Percentiles rank a stretch among this genome's conserved stretches.
Conservation (phyloP, 2,329 filamentous ascomycete species). For the Aspergillus awamori region DNA sequence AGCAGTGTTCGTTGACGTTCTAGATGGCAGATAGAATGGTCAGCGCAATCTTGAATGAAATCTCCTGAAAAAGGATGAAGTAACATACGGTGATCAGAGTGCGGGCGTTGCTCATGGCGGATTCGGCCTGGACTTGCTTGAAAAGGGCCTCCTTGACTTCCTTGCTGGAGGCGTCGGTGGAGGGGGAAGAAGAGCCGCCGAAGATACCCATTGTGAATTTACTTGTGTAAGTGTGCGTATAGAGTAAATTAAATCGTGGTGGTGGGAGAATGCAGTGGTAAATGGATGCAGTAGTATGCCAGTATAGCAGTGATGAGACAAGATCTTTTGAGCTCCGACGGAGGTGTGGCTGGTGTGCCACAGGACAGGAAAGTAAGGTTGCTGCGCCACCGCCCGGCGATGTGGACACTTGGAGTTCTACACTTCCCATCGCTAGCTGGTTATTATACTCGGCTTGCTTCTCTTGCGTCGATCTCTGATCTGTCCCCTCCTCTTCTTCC, state of each 20-base stretch:
- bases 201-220: constrained; percentile 41
- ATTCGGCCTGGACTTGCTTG: constrained; percentile 65
- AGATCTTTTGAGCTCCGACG: constrained; percentile 12
- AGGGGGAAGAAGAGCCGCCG: constrained; percentile 38
- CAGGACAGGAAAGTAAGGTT: background rate
- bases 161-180: constrained; percentile 28
- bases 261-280: background rate
- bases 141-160: constrained; percentile 60
- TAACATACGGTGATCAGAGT: constrained; percentile 67
- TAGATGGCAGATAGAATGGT: constrained; percentile 34
- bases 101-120: constrained; percentile 69
- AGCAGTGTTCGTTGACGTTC: constrained; percentile 83
- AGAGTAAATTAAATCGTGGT: background rate
- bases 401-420: constrained; percentile 29
- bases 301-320: constrained; percentile 5
- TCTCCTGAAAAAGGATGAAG: background rate
- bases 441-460: background rate
- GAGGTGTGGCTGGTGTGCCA: constrained; percentile 22
- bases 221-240: background rate
- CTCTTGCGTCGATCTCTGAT: constrained; percentile 5
- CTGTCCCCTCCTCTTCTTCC: constrained; percentile 5
- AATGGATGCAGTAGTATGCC: too few species aligned
- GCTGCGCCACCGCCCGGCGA: constrained; percentile 23
- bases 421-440: background rate
- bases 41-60: background rate